Evolutionary conservation across 768 basidiomycete genomes (phyloP).

Genomic region (Cytidiella melzeri): DNA sequence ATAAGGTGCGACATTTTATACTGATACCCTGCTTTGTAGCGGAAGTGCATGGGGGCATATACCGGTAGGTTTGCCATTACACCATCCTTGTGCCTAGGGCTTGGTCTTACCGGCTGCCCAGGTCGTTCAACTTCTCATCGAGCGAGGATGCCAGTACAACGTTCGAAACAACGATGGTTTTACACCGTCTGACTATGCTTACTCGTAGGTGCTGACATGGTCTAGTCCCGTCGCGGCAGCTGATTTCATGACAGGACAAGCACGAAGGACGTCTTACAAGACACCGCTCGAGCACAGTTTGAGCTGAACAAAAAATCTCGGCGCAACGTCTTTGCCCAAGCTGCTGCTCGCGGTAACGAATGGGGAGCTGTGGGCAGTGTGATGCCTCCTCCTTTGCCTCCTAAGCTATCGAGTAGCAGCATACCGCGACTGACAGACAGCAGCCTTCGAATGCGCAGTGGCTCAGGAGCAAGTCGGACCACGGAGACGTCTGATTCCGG

Average conservation of each 20-base stretch:
- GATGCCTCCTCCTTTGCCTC: slow-evolving; percentile 30
- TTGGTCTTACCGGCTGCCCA: too few species aligned
- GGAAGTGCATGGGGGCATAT: slow-evolving; percentile 87
- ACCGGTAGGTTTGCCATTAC: slow-evolving; percentile 42
- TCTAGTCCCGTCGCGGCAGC: background rate
- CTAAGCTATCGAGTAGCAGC: slow-evolving; percentile 33
- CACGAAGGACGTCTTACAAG: slow-evolving; percentile 73
- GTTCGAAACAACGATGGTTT: slow-evolving; percentile 89
- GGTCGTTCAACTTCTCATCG: slow-evolving; percentile 82
- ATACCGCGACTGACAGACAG: slow-evolving; percentile 31
- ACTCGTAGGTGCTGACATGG: slow-evolving; percentile 49
- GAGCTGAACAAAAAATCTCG: slow-evolving; percentile 76
- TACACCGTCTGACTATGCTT: slow-evolving; percentile 90
- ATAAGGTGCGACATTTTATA: background rate
- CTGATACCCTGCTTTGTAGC: slow-evolving; percentile 32
- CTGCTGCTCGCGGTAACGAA: slow-evolving; percentile 61
- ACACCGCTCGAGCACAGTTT: slow-evolving; percentile 71
- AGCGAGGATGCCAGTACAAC: slow-evolving; percentile 79
- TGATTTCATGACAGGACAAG: slow-evolving; percentile 42
- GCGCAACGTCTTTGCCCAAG: slow-evolving; percentile 65
- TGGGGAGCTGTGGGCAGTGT: slow-evolving; percentile 34
- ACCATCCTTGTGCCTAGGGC: too few species aligned
- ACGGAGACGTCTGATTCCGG: slow-evolving; percentile 72
- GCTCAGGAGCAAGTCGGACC: slow-evolving; percentile 75
- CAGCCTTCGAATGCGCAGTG: slow-evolving; percentile 63